Evolutionary conservation across 129 eudicot genomes (phyloP).

Genomic region (sunflower (Helianthus annuus)): HanXRQr2.0-SUNRISE NC_035435.2:167650576-167651075

Average conservation of each 20-base stretch:
- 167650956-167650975: conserved; percentile 16
- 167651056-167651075: conserved; percentile 41
- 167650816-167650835: neutral
- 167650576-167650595: too few relatives aligned
- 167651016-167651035: conserved; percentile 78
- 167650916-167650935: neutral
- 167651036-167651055: conserved; percentile 82
- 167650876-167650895: neutral
- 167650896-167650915: neutral
- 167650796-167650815: neutral
- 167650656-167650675: too few relatives aligned
- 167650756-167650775: too few relatives aligned
- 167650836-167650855: neutral
- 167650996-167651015: conserved; percentile 49
- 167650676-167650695: too few relatives aligned
- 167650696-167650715: too few relatives aligned
- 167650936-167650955: neutral
- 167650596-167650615: too few relatives aligned
- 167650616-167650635: too few relatives aligned
- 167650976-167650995: neutral
- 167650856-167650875: neutral
- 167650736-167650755: too few relatives aligned
- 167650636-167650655: too few relatives aligned
- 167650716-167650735: too few relatives aligned
- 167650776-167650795: too few relatives aligned